These are phyloP conservation scores for Jasminum sambac DNA, from an alignment of 257 asterid genomes.

Conservation along the genomic window DNA sequence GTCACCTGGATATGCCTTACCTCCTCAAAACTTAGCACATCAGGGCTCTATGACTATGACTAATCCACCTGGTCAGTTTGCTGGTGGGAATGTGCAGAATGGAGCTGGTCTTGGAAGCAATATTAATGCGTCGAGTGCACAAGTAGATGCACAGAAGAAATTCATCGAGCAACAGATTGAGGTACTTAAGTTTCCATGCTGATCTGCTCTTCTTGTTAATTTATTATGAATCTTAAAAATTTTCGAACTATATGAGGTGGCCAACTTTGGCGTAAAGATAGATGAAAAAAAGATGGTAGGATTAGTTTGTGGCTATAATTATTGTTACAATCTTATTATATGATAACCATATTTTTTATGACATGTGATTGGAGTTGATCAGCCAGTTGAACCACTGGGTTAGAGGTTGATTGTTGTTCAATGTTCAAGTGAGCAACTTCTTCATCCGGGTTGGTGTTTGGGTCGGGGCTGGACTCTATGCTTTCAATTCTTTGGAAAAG, in stretches of 20 bases:
- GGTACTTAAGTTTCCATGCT: slow-evolving; percentile 46
- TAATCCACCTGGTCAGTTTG: slow-evolving; percentile 32
- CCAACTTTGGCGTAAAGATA: background rate
- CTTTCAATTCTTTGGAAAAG: too few relatives aligned
- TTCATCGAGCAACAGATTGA: slow-evolving; percentile 68
- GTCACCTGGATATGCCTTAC: slow-evolving; percentile 41
- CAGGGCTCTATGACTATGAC: slow-evolving; percentile 27
- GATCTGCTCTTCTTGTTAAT: slow-evolving; percentile 9
- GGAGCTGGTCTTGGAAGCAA: slow-evolving; percentile 30
- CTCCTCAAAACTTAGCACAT: slow-evolving; percentile 41
- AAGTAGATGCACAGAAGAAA: slow-evolving; percentile 53
- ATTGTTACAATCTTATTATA: too few relatives aligned
- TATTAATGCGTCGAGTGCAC: slow-evolving; percentile 34
- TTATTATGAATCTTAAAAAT: background rate
- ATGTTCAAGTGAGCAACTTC: too few relatives aligned
- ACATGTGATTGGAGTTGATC: too few relatives aligned
- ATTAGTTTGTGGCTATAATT: too few relatives aligned
- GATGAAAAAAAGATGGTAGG: too few relatives aligned
- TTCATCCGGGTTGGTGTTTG: too few relatives aligned
- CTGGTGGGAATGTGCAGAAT: slow-evolving; percentile 28
- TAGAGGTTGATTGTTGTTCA: too few relatives aligned
- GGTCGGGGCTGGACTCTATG: too few relatives aligned
- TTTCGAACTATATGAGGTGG: background rate
- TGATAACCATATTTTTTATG: too few relatives aligned
- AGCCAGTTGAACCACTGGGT: too few relatives aligned